Conservation (phyloP, 1,284 basidiomycete genomes). For the Mycena sp. region DNA sequence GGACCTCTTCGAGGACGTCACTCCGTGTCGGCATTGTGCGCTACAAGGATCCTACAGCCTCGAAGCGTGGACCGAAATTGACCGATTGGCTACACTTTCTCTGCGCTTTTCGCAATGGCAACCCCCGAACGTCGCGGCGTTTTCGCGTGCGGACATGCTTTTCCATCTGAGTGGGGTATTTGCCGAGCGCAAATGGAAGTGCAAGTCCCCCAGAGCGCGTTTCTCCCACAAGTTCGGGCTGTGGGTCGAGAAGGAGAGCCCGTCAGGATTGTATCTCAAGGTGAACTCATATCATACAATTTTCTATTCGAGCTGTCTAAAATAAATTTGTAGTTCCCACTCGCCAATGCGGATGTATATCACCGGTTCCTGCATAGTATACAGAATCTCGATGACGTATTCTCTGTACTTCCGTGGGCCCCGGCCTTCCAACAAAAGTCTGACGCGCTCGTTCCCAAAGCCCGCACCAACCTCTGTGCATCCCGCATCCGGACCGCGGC, state of each 20-base stretch:
- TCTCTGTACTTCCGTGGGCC: conserved; percentile 5
- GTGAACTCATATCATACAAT: too few species aligned
- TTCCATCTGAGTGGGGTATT: conserved; percentile 22
- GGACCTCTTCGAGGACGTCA: conserved; percentile 26
- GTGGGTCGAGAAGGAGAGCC: background rate
- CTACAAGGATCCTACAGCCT: conserved; percentile 9
- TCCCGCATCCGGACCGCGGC: conserved; percentile 9
- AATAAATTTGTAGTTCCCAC: background rate
- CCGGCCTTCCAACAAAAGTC: background rate
- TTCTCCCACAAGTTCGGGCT: background rate
- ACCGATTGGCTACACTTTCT: conserved; percentile 8
- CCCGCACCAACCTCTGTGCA: background rate
- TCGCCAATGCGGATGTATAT: background rate
- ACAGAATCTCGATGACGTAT: background rate
- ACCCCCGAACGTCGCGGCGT: background rate
- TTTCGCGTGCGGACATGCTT: conserved; percentile 12
- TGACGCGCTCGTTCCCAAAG: background rate
- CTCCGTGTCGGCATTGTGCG: conserved; percentile 18
- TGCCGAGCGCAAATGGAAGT: conserved; percentile 16
- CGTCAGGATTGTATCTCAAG: conserved; percentile 16
- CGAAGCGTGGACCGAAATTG: conserved; percentile 13
- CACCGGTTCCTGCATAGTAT: conserved; percentile 2
- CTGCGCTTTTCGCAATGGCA: conserved; percentile 19
- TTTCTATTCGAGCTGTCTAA: background rate
- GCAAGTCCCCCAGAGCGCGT: background rate